phyloP scores from a whole-genome alignment of 192 early-diverging fungal genomes.

The Dissophora ornata region DNA sequence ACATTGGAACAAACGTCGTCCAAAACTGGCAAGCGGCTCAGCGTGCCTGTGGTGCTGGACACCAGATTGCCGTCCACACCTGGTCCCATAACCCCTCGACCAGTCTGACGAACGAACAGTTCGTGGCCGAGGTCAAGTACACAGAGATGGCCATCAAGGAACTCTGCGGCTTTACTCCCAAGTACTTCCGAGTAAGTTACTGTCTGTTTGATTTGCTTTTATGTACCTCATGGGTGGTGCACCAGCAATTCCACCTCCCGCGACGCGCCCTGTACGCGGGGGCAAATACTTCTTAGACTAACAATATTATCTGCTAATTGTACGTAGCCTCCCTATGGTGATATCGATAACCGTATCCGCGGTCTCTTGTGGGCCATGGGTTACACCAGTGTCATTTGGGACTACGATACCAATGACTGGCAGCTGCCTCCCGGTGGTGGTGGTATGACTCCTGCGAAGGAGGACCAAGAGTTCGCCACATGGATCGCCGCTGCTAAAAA shows the following conservation, averaged over 20 bases:
- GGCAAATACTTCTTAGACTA: too few relatives aligned
- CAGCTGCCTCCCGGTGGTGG: constrained; percentile 27
- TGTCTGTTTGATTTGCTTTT: too few relatives aligned
- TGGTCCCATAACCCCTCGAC: constrained; percentile 71
- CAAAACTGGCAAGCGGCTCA: constrained; percentile 55
- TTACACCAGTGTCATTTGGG: constrained; percentile 65
- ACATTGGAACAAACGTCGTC: constrained; percentile 58
- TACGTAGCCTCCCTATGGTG: constrained; percentile 44
- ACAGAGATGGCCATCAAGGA: constrained; percentile 68
- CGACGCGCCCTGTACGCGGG: too few relatives aligned
- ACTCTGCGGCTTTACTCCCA: constrained; percentile 61
- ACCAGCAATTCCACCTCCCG: too few relatives aligned
- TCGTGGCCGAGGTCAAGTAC: constrained; percentile 75
- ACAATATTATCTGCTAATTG: too few relatives aligned
- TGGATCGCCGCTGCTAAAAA: constrained; percentile 57
- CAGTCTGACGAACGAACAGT: constrained; percentile 70
- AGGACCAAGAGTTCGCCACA: constrained; percentile 24
- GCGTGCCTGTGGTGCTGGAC: constrained; percentile 51
- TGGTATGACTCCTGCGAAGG: constrained; percentile 22
- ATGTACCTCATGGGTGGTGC: too few relatives aligned
- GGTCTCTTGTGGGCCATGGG: constrained; percentile 42
- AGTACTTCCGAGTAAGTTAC: constrained; percentile 58
- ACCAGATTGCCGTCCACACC: constrained; percentile 52
- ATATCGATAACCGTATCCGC: constrained; percentile 39
- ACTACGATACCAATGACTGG: constrained; percentile 67